phyloP scores from a whole-genome alignment of 768 basidiomycete species.

The Suillus spraguei region DNA sequence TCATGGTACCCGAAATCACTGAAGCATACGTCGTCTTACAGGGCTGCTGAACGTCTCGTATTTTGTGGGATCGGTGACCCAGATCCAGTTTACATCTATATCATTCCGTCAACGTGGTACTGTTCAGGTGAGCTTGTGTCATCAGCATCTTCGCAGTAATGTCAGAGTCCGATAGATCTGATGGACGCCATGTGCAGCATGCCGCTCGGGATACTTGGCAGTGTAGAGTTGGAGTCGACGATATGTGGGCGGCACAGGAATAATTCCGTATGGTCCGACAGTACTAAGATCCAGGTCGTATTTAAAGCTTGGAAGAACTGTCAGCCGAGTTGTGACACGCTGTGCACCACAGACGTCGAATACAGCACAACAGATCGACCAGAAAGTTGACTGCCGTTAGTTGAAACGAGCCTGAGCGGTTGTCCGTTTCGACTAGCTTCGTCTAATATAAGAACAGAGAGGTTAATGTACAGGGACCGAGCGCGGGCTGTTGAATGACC shows the following conservation, averaged over 20 bases:
- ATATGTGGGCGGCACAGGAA: neutral
- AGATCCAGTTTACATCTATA: neutral
- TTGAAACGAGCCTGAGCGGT: too few relatives aligned
- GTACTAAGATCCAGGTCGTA: neutral
- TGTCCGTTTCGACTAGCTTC: slow-evolving; percentile 44
- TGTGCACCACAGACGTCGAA: slow-evolving; percentile 14
- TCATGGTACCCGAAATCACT: too few relatives aligned
- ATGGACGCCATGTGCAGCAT: neutral
- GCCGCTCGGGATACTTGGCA: neutral
- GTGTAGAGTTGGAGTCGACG: neutral
- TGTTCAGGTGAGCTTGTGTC: neutral
- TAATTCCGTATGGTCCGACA: neutral
- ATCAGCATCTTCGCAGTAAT: neutral
- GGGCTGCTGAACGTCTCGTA: neutral
- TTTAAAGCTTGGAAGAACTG: neutral
- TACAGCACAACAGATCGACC: neutral
- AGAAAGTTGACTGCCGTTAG: too few relatives aligned
- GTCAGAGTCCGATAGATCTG: neutral
- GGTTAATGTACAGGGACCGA: neutral
- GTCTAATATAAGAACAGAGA: neutral
- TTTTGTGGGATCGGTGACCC: neutral
- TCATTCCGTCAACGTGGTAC: neutral
- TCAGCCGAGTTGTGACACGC: neutral
- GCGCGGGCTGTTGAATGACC: slow-evolving; percentile 14
- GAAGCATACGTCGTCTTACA: too few relatives aligned